A percentile compares a stretch with the other conserved stretches of the same genome.
Conservation (phyloP, 148 eudicot genomes). For the Rhododendron henanense region DNA sequence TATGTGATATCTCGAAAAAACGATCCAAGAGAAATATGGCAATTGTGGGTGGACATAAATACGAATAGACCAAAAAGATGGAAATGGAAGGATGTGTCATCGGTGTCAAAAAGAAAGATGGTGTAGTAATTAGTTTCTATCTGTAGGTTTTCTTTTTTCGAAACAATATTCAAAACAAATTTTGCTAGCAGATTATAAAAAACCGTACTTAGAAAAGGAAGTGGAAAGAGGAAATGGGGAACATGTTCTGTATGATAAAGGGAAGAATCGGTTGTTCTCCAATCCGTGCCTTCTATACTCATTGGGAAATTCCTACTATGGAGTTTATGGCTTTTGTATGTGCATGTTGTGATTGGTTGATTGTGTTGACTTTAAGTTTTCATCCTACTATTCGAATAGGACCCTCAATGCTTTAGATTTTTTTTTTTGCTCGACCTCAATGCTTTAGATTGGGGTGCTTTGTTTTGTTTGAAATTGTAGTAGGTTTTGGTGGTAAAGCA, state of each 20-base stretch:
- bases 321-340: not conserved
- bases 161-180: not conserved
- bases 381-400: not conserved
- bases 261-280: constrained; percentile 1
- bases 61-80: constrained; percentile 5
- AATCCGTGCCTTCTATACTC: not conserved
- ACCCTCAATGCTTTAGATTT: not conserved
- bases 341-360: not conserved
- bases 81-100: not conserved
- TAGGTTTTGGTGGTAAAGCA: not conserved
- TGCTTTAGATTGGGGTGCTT: not conserved
- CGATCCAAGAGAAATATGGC: constrained; percentile 20
- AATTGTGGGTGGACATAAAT: constrained; percentile 9
- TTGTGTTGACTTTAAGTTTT: not conserved
- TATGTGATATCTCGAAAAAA: constrained; percentile 7
- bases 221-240: not conserved
- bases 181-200: constrained; percentile 1
- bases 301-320: not conserved
- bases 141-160: not conserved
- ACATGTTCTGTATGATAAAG: constrained; percentile 5
- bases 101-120: not conserved
- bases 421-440: not conserved
- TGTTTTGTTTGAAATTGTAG: not conserved
- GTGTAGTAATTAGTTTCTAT: constrained; percentile 4
- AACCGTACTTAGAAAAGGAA: not conserved